Evolutionary conservation across 169 alveolate genomes (phyloP).

Genomic region (Amoebophrya sp.): DNA sequence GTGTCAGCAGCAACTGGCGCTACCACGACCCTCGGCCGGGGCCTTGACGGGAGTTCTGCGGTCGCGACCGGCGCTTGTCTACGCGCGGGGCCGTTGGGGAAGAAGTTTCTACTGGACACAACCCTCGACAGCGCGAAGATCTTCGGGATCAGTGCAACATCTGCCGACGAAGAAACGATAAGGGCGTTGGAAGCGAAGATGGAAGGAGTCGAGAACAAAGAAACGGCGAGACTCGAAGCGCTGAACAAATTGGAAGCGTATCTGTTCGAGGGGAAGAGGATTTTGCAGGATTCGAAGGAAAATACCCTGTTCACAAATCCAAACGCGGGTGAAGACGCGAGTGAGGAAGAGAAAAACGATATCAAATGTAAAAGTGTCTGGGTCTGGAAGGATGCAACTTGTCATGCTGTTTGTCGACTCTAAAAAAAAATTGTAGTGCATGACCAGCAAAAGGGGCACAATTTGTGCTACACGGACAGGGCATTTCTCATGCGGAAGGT

Average conservation of each 20-base stretch:
- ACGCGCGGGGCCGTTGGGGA: background rate
- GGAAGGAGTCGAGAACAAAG: background rate
- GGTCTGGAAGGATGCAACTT: no score
- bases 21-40: background rate
- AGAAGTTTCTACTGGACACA: background rate
- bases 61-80: constrained; percentile 12
- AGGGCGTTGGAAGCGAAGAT: background rate
- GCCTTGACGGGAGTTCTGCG: background rate
- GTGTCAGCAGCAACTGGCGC: background rate
- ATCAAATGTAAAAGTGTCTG: no score
- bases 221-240: background rate
- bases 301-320: no score
- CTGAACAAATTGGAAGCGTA: background rate
- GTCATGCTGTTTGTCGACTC: no score
- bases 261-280: background rate
- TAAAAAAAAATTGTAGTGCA: no score
- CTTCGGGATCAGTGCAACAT: background rate
- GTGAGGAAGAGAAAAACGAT: no score
- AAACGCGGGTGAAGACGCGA: no score
- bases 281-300: background rate
- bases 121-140: no score
- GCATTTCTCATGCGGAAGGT: no score
- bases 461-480: no score
- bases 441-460: no score
- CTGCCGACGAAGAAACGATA: background rate